Base-by-base conservation (phyloP, 108 stramenopile species). In the Craspedostauros australis region DNA sequence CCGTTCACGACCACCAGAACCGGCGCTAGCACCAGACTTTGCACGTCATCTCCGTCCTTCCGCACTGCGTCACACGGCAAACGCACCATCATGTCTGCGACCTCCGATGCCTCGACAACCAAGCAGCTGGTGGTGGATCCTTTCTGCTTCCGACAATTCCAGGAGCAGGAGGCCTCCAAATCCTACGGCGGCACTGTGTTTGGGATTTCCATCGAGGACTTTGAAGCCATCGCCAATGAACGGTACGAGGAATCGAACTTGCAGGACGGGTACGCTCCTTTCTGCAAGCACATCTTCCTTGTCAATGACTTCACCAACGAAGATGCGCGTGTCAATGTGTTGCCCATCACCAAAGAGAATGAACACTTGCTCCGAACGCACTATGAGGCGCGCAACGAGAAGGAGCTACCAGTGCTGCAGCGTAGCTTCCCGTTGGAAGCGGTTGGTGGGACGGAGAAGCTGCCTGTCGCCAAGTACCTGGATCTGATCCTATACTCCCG, bases 271-370 rank as follows among this genome's bases (percentile, higher is more conserved):
- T 99, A 99, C 60, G 98, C 98, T 5, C 91, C 96, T 29, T 99
- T 99, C 60, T 99, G 98, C 75, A 99, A 99, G 75, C 98, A 99
- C 53, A 23, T 99, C 3, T 99, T 99, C 56, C 38, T 99, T 24
- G 60, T 63, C n/a, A 95, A 95, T 55, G 78, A 84, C 51, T 89
- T 92, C 70, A 70, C 83, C 32, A 14, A 60, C 7, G 39, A 27
- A 6, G 62, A 79, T 48, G 91, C 83, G 5, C 26, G 56, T 11
- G 76, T 84, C 44, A 87, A 87, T 43, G 84, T 87, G 0, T 18
- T 91, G 39, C 73, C 82, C 3, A 88, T 95, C 44, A 93, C 80
- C 12, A 26, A 51, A 8, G 91, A 84, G 12, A 95, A 95, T 64
- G 78, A 88, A 62, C 62, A 64, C 36, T 70, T 84, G 31, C 60